phyloP scores from a whole-genome alignment of 192 early-diverging fungal species.

The Rhizophagus clarus region DNA sequence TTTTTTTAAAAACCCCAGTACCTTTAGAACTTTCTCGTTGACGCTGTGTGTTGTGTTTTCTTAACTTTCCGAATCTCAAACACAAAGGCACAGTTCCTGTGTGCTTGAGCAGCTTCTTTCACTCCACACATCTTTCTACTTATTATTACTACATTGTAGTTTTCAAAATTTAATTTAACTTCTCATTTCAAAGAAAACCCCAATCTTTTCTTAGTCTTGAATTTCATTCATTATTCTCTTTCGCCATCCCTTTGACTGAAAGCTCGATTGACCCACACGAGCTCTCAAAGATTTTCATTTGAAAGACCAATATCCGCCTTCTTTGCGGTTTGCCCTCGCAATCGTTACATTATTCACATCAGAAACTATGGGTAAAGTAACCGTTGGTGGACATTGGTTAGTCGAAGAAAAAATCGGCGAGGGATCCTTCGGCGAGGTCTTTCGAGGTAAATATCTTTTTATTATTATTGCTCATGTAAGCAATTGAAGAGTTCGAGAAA shows the following conservation, averaged over 20 bases:
- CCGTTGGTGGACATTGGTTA: conserved; percentile 56
- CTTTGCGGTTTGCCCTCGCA: conserved; percentile 19
- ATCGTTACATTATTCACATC: conserved; percentile 5
- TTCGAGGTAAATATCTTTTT: conserved; percentile 48
- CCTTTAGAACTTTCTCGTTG: neutral
- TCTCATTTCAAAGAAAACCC: conserved; percentile 13
- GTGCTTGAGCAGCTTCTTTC: conserved; percentile 18
- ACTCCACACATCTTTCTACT: conserved; percentile 6
- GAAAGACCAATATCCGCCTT: conserved; percentile 30
- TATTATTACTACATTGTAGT: neutral
- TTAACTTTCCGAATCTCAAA: conserved; percentile 8
- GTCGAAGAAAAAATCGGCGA: conserved; percentile 61
- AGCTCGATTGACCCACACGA: conserved; percentile 24
- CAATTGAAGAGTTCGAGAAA: neutral
- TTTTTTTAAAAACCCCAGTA: neutral
- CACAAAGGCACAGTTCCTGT: conserved; percentile 20
- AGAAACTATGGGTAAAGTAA: conserved; percentile 18
- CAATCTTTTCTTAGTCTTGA: conserved; percentile 22
- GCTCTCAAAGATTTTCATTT: conserved; percentile 30
- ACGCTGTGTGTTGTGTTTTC: conserved; percentile 19
- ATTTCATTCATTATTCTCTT: conserved; percentile 2
- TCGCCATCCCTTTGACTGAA: neutral
- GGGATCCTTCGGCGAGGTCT: conserved; percentile 65
- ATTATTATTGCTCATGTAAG: neutral
- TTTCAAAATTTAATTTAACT: neutral